Conservation (phyloP, 345 rosid genomes). For the Hibiscus syriacus region DNA sequence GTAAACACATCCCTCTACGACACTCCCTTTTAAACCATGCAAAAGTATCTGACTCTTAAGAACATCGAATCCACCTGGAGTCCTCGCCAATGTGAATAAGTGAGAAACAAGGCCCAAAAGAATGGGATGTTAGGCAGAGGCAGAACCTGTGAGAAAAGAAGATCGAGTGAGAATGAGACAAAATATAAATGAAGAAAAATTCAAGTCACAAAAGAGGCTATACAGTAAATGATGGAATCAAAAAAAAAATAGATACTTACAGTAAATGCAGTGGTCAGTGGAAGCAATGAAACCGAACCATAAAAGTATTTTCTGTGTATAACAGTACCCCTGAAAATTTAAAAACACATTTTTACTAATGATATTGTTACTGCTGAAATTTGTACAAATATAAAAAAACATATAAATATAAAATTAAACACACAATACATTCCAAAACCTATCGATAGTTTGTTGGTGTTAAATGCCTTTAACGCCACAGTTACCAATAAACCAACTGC, state of each 20-base stretch:
- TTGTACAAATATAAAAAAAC: too few species aligned
- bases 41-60: neutral
- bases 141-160: slow-evolving; percentile 40
- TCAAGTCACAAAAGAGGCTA: neutral
- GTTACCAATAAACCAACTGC: neutral
- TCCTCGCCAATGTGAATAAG: slow-evolving; percentile 94
- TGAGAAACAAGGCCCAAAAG: slow-evolving; percentile 89
- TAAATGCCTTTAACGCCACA: neutral
- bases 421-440: neutral
- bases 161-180: neutral
- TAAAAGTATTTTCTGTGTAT: slow-evolving; percentile 72
- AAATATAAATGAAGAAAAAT: neutral
- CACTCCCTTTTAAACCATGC: neutral
- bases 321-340: slow-evolving; percentile 58
- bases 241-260: slow-evolving; percentile 41
- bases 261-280: slow-evolving; percentile 62
- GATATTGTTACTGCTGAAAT: neutral
- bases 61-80: slow-evolving; percentile 49
- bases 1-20: neutral
- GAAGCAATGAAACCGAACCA: slow-evolving; percentile 80
- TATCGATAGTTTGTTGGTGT: neutral
- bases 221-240: neutral
- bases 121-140: slow-evolving; percentile 88
- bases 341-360: slow-evolving; percentile 10
- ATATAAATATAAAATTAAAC: neutral